phyloP scores from a whole-genome alignment of 495 filamentous ascomycete genomes.

The Tuber brumale region DNA sequence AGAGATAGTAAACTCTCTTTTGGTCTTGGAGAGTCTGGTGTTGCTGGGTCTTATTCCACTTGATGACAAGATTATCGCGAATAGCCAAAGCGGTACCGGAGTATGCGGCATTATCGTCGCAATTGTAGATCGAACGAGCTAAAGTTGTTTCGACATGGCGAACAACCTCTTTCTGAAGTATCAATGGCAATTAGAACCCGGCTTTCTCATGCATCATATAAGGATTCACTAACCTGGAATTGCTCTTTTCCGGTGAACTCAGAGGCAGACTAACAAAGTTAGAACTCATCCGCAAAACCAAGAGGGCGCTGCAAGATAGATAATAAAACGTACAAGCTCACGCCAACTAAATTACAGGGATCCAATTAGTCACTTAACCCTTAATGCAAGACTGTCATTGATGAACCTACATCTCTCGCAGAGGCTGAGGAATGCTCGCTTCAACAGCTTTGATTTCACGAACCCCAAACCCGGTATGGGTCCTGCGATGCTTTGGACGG shows the following conservation, averaged over 20 bases:
- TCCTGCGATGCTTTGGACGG: constrained; percentile 91
- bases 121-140: constrained; percentile 94
- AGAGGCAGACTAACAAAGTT: constrained; percentile 50
- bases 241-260: constrained; percentile 71
- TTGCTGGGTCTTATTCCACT: constrained; percentile 98
- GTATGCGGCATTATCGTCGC: constrained; percentile 92
- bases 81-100: constrained; percentile 84
- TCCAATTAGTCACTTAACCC: constrained; percentile 13
- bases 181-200: constrained; percentile 39
- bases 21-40: constrained; percentile 81
- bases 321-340: constrained; percentile 57
- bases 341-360: constrained; percentile 56
- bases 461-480: constrained; percentile 82
- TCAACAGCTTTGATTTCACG: constrained; percentile 90
- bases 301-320: background rate
- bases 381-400: background rate
- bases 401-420: constrained; percentile 65
- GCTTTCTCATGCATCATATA: background rate
- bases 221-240: constrained; percentile 52
- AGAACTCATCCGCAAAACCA: constrained; percentile 12
- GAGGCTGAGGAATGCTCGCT: constrained; percentile 77
- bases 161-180: constrained; percentile 65
- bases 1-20: constrained; percentile 94
- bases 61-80: constrained; percentile 82
- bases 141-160: constrained; percentile 94